Conservation (phyloP, 768 basidiomycete genomes). For the Phylloporus scabripes region DNA sequence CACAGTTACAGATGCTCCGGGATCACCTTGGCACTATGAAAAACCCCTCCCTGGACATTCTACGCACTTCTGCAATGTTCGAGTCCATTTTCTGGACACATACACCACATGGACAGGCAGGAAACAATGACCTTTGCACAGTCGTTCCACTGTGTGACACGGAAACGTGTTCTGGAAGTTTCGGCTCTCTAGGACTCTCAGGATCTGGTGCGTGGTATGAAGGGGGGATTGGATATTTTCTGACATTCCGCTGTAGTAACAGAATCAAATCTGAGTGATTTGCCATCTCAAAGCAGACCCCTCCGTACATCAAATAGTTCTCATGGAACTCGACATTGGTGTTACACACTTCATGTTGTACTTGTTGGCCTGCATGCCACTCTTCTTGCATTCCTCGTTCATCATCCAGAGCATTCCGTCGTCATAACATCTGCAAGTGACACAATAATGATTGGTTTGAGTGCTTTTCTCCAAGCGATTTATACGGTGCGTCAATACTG, state of each 20-base stretch:
- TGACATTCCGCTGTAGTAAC: no score
- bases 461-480: background rate
- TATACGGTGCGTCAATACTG: background rate
- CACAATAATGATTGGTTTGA: background rate
- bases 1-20: background rate
- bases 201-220: background rate
- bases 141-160: background rate
- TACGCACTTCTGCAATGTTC: background rate
- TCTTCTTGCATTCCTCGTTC: background rate
- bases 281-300: no score
- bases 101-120: background rate
- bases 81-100: background rate
- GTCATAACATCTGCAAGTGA: background rate
- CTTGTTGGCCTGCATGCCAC: background rate
- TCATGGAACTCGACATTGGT: background rate
- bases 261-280: no score
- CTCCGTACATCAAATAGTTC: background rate
- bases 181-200: background rate
- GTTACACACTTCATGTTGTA: background rate
- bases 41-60: background rate
- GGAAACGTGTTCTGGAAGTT: background rate
- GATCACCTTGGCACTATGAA: background rate
- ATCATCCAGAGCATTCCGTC: background rate
- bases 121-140: no score
- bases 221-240: background rate